Evolutionary conservation across 768 basidiomycete genomes (phyloP).

Genomic region (Suillus tomentosus): DNA sequence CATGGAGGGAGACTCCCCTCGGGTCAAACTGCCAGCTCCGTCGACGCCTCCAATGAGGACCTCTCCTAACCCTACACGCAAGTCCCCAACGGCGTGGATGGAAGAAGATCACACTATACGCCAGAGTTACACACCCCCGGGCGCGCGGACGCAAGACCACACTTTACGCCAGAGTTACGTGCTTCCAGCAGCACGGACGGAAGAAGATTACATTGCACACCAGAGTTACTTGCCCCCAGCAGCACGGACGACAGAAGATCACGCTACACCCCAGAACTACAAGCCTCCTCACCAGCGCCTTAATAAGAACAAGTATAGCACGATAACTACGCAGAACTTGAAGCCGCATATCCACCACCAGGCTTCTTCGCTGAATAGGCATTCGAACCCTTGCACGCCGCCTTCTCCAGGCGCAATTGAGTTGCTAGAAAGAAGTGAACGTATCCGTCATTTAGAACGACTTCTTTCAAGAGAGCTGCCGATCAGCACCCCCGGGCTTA

Average conservation of each 20-base stretch:
- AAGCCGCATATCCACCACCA: background rate
- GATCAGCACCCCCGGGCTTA: background rate
- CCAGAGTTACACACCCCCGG: background rate
- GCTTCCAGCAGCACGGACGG: background rate
- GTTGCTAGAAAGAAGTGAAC: background rate
- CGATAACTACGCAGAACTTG: background rate
- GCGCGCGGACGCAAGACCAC: background rate
- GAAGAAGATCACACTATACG: background rate
- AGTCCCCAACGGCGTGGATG: background rate
- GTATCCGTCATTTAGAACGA: background rate
- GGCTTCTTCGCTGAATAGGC: background rate
- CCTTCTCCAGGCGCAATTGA: background rate
- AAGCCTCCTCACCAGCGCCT: constrained; percentile 4
- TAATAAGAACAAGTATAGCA: background rate
- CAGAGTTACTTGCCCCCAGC: background rate
- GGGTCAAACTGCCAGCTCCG: background rate
- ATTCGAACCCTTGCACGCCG: background rate
- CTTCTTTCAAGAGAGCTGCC: constrained; percentile 1
- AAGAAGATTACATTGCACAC: background rate
- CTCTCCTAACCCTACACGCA: background rate
- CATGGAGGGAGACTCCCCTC: background rate
- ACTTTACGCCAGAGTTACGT: background rate
- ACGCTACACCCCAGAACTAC: background rate
- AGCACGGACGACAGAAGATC: background rate
- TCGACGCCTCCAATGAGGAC: background rate